These are phyloP conservation scores for Pythium rhizo-oryzae DNA, from an alignment of 352 stramenopile genomes.

Conservation along the genomic window DNA sequence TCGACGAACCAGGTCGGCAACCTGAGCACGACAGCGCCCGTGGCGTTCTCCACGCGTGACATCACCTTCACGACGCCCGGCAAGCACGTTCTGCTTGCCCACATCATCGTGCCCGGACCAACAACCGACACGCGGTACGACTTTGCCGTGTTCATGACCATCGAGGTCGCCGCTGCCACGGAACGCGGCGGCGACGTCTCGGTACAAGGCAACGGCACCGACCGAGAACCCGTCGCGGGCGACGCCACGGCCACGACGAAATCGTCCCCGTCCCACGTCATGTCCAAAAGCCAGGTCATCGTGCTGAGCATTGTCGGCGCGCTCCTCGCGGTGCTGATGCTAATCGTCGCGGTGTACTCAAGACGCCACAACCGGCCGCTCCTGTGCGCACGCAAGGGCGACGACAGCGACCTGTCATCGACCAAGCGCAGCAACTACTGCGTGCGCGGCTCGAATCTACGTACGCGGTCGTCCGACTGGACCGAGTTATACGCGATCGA, in stretches of 20 bases:
- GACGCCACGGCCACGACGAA: neutral
- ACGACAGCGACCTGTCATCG: constrained; percentile 10
- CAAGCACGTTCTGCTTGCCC: constrained; percentile 36
- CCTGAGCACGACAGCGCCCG: constrained; percentile 13
- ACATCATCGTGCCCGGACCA: constrained; percentile 34
- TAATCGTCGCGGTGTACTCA: constrained; percentile 23
- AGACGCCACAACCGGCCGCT: neutral
- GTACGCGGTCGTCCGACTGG: constrained; percentile 47
- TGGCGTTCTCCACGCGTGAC: constrained; percentile 25
- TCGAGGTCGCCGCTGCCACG: constrained; percentile 12
- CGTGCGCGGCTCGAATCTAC: constrained; percentile 18
- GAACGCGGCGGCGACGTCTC: neutral
- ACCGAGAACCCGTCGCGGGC: neutral
- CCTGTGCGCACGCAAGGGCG: constrained; percentile 12
- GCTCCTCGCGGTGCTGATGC: constrained; percentile 28
- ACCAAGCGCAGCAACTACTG: constrained; percentile 19
- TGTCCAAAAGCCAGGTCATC: constrained; percentile 35
- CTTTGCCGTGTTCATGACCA: constrained; percentile 35
- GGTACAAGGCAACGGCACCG: constrained; percentile 4
- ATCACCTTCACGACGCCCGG: constrained; percentile 31
- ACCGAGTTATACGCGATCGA: constrained; percentile 48
- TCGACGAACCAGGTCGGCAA: constrained; percentile 33
- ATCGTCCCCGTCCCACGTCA: neutral
- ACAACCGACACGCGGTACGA: constrained; percentile 31
- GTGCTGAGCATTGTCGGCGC: constrained; percentile 27